Evolutionary conservation across 306 rosid species (phyloP).

Genomic region (Casuarina cunninghamiana): DNA sequence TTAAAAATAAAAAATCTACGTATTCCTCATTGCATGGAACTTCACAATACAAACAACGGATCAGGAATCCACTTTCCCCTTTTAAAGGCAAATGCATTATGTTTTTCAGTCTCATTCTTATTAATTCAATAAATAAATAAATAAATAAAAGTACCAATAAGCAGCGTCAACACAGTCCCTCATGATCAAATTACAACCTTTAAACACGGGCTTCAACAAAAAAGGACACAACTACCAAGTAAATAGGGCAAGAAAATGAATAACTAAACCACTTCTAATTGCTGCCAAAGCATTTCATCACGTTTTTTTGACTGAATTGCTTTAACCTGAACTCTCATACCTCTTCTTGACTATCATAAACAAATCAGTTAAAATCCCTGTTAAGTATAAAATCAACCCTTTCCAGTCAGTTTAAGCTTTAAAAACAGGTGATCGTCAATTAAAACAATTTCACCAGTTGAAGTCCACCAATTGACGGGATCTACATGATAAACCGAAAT

Average conservation of each 20-base stretch:
- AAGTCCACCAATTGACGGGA: too few species aligned
- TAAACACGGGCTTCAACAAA: neutral
- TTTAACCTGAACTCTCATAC: neutral
- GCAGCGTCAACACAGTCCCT: neutral
- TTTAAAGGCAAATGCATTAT: neutral
- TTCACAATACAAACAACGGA: neutral
- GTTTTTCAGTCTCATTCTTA: neutral
- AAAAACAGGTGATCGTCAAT: too few species aligned
- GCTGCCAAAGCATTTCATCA: neutral
- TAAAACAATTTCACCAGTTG: too few species aligned
- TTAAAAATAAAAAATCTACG: neutral
- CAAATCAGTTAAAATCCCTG: neutral
- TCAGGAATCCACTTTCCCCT: neutral
- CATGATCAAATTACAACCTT: neutral
- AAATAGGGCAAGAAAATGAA: neutral
- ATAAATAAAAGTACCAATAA: too few species aligned
- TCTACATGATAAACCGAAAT: too few species aligned
- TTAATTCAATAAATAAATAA: neutral
- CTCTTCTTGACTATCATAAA: neutral
- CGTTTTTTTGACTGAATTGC: neutral
- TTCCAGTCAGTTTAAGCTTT: too few species aligned
- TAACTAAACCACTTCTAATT: neutral
- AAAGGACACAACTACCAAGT: neutral
- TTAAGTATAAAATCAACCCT: too few species aligned
- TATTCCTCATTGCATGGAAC: neutral